Conservation (phyloP, 345 rosid species). For the Fremontodendron californicum region DNA sequence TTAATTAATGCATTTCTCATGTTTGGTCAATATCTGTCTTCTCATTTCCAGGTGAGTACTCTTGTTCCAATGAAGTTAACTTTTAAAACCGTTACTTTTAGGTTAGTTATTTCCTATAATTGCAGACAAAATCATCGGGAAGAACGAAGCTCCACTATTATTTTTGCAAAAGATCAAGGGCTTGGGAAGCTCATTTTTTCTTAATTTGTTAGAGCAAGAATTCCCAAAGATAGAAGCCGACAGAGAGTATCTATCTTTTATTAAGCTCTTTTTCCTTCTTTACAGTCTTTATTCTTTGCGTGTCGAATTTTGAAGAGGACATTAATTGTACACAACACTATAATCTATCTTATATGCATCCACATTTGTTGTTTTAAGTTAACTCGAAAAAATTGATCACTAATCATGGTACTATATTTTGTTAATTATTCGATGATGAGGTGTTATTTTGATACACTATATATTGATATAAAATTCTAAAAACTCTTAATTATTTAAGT, state of each 20-base stretch:
- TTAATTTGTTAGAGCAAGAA: constrained; percentile 15
- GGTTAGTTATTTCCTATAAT: constrained; percentile 40
- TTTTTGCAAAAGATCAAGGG: constrained; percentile 18
- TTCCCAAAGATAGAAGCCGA: constrained; percentile 40
- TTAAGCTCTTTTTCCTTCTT: constrained; percentile 15
- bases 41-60: neutral
- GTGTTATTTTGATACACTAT: neutral
- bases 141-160: neutral
- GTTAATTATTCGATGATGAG: neutral
- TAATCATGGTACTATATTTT: no score
- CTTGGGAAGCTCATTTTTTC: neutral
- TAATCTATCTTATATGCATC: no score
- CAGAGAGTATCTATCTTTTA: constrained; percentile 49
- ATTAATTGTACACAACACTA: neutral
- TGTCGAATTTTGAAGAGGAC: constrained; percentile 8
- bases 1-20: neutral
- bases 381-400: no score
- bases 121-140: constrained; percentile 40
- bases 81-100: constrained; percentile 22
- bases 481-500: no score
- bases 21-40: neutral
- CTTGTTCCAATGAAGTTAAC: constrained; percentile 8
- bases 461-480: no score
- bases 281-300: constrained; percentile 4
- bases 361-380: no score